Percentiles rank a stretch among this genome's conserved stretches.
phyloP scores from a whole-genome alignment of 2,329 filamentous ascomycete species.

The Fusarium sp. region DNA sequence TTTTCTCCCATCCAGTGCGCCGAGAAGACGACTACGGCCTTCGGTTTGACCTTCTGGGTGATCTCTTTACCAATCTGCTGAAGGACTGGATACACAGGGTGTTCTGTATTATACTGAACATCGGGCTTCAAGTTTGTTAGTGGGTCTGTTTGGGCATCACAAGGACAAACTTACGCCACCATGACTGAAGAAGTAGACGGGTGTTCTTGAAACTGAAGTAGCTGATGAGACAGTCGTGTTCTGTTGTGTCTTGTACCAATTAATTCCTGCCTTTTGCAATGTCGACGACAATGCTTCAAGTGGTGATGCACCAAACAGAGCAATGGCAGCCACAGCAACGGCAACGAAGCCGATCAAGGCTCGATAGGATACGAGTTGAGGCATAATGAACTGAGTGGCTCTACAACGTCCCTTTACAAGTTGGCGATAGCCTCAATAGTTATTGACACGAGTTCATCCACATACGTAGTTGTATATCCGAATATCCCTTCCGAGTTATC shows the following conservation, averaged over 20 bases:
- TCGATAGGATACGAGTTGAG: conserved; percentile 36
- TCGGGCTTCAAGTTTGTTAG: conserved; percentile 59
- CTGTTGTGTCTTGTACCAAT: conserved; percentile 30
- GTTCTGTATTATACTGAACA: conserved; percentile 74
- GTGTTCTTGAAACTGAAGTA: conserved; percentile 41
- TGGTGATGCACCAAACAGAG: conserved; percentile 40
- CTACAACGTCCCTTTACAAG: not conserved
- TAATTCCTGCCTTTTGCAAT: conserved; percentile 37
- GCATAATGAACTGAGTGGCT: conserved; percentile 26
- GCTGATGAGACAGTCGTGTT: conserved; percentile 8
- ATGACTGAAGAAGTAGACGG: conserved; percentile 63
- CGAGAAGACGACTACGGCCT: conserved; percentile 79
- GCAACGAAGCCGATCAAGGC: conserved; percentile 38
- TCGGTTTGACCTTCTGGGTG: conserved; percentile 75
- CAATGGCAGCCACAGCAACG: conserved; percentile 38
- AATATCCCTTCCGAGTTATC: conserved; percentile 38
- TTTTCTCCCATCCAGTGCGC: conserved; percentile 77
- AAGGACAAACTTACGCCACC: conserved; percentile 56
- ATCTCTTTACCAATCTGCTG: conserved; percentile 76
- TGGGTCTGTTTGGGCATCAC: not conserved
- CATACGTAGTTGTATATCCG: conserved; percentile 38
- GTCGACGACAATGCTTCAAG: conserved; percentile 38
- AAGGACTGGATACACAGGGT: conserved; percentile 74
- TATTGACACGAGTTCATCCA: not conserved
- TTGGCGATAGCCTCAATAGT: not conserved